phyloP scores from a whole-genome alignment of 2,329 filamentous ascomycete species.

The Colletotrichum echinochloae region DNA sequence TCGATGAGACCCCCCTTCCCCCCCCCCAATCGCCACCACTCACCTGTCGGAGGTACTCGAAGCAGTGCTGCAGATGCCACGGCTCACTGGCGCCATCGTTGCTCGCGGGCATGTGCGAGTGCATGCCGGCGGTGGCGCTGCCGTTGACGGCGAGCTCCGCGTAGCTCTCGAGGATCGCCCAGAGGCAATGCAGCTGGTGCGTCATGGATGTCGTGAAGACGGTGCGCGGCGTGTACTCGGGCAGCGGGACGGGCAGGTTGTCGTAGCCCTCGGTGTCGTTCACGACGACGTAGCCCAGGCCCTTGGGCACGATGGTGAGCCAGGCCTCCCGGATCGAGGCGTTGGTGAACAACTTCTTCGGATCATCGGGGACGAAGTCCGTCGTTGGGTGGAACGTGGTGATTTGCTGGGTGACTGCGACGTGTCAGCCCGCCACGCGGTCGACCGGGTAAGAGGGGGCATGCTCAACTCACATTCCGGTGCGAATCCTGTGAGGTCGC shows the following conservation, averaged over 20 bases:
- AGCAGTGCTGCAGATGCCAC: conserved; percentile 56
- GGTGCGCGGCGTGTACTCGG: conserved; percentile 49
- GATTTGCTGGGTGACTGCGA: conserved; percentile 53
- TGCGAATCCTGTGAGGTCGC: conserved; percentile 56
- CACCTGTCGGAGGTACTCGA: conserved; percentile 50
- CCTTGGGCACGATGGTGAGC: conserved; percentile 55
- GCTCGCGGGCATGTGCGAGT: conserved; percentile 45
- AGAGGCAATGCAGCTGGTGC: conserved; percentile 58
- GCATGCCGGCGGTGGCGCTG: conserved; percentile 23
- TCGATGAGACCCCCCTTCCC: background rate
- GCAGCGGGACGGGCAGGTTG: conserved; percentile 52
- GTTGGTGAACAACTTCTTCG: conserved; percentile 54
- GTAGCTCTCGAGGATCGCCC: conserved; percentile 54
- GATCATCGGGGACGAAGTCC: conserved; percentile 53
- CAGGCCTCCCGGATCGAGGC: conserved; percentile 50
- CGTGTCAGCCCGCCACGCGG: background rate
- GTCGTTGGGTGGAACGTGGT: conserved; percentile 53
- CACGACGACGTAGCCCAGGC: conserved; percentile 55
- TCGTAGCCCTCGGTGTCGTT: conserved; percentile 50
- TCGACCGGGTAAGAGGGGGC: background rate
- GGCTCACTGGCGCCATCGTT: conserved; percentile 24
- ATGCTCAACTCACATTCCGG: conserved; percentile 49
- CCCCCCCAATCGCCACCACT: background rate
- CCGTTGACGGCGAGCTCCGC: conserved; percentile 38
- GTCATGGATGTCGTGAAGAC: conserved; percentile 58